A percentile compares a stretch with the other conserved stretches of the same genome.
These are phyloP conservation scores for Xerocomus brunneocitrinus DNA, from an alignment of 768 basidiomycete species.

Conservation along the genomic window DNA sequence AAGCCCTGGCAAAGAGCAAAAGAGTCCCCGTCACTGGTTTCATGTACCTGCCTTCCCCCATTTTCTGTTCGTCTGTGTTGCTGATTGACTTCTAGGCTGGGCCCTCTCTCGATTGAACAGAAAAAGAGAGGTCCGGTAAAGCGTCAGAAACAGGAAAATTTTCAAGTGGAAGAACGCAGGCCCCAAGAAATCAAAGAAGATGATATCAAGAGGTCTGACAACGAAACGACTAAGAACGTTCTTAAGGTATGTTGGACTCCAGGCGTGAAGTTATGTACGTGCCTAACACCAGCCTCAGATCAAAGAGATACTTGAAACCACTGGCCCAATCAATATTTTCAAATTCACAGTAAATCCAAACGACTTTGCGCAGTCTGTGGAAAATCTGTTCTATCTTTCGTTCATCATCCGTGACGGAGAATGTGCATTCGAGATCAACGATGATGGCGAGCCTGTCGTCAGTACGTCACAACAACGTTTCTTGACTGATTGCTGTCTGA, in stretches of 20 bases:
- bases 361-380: conserved; percentile 90
- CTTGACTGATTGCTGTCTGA: background rate
- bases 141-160: conserved; percentile 67
- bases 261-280: background rate
- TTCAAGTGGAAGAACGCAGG: conserved; percentile 58
- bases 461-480: conserved; percentile 44
- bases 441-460: conserved; percentile 69
- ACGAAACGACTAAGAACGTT: conserved; percentile 89
- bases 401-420: conserved; percentile 87
- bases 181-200: conserved; percentile 82
- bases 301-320: conserved; percentile 48
- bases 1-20: conserved; percentile 74
- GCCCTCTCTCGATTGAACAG: conserved; percentile 82
- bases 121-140: conserved; percentile 64
- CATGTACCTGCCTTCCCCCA: conserved; percentile 54
- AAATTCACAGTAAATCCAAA: conserved; percentile 84
- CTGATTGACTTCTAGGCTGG: conserved; percentile 60
- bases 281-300: conserved; percentile 42
- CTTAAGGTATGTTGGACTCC: conserved; percentile 47
- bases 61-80: background rate
- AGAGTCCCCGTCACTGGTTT: conserved; percentile 81
- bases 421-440: conserved; percentile 64
- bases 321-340: conserved; percentile 71
- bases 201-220: conserved; percentile 77
- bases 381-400: conserved; percentile 93